Evolutionary conservation across 2,329 filamentous ascomycete species (phyloP), one percentile per base, ranked within the genome.

Genomic region (Mycocentrospora acerina): DNA sequence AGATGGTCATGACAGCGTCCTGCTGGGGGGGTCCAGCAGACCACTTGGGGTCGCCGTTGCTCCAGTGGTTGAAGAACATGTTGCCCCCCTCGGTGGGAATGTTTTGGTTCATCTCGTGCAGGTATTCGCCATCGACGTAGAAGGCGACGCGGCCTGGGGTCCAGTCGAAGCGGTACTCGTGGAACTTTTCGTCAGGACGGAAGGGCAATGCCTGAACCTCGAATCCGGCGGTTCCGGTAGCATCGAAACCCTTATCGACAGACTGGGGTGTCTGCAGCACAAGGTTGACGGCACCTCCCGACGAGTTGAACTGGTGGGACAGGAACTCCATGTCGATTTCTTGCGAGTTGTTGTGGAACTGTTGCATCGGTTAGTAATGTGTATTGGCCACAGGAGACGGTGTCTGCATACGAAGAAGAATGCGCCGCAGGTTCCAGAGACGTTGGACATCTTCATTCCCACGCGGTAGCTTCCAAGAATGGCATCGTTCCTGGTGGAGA

Each of bases 311-410:
- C 46, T 88, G 75, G 15, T 72, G 72, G 2, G 85, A 87, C 2
- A 90, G 75, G 57, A 90, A 87, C 51, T 91, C 87, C 68, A 90
- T 82, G 60, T 90, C 86, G 53, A 90, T 88, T 57, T 90, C 86
- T 57, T 87, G 82, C 1, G 83, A 85, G 64, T 90, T 82, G 63
- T 89, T 88, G 68, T 80, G 81, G 64, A 88, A 90, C 85, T 88
- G 45, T 26, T 24, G 2, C 24, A 27, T 13, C n/a, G n/a, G 37
- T 54, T 45, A 58, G 48, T 33, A 26, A 28, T 24, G 28, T 28
- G 5, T 9, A 29, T 29, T n/a, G n/a, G n/a, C n/a, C n/a, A n/a
- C n/a, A n/a, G n/a, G n/a, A n/a, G n/a, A n/a, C n/a, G 19, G 19
- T 22, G 19, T 22, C 9, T 22, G 14, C 68, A 40, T 67, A 87